Conservation (phyloP, 2,329 filamentous ascomycete genomes). For the Stemphylium lycopersici region DNA sequence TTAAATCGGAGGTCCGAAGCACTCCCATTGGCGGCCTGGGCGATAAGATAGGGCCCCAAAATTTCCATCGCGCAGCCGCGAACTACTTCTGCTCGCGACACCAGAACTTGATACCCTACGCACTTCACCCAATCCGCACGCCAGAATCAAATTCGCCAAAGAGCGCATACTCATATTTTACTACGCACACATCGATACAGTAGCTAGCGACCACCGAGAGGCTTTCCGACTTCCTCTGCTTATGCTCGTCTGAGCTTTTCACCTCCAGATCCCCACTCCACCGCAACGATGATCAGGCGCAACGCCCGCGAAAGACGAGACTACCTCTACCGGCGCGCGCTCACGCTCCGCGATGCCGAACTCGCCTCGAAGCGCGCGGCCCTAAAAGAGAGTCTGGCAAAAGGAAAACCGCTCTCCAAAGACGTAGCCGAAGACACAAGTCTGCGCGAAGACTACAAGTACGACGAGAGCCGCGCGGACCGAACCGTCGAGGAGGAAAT, state of each 20-base stretch:
- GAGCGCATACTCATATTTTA: not conserved
- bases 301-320: constrained; percentile 81
- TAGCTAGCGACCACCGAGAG: too few species aligned
- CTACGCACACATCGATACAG: too few species aligned
- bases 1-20: constrained; percentile 11
- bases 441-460: constrained; percentile 87
- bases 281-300: constrained; percentile 40
- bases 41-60: constrained; percentile 17
- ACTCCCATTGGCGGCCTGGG: constrained; percentile 1
- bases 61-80: constrained; percentile 12
- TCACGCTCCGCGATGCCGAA: constrained; percentile 80
- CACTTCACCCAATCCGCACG: not conserved
- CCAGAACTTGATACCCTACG: constrained; percentile 1
- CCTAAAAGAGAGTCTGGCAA: constrained; percentile 83
- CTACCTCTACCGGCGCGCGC: constrained; percentile 80
- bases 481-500: constrained; percentile 70
- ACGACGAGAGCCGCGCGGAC: constrained; percentile 82
- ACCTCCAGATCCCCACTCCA: not conserved
- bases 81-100: constrained; percentile 7
- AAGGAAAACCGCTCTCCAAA: constrained; percentile 83
- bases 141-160: not conserved
- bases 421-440: constrained; percentile 84
- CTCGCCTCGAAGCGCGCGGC: constrained; percentile 90
- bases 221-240: too few species aligned
- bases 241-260: too few species aligned